These are phyloP conservation scores for Amanita brunnescens DNA, from an alignment of 768 basidiomycete species.

Conservation along the genomic window DNA sequence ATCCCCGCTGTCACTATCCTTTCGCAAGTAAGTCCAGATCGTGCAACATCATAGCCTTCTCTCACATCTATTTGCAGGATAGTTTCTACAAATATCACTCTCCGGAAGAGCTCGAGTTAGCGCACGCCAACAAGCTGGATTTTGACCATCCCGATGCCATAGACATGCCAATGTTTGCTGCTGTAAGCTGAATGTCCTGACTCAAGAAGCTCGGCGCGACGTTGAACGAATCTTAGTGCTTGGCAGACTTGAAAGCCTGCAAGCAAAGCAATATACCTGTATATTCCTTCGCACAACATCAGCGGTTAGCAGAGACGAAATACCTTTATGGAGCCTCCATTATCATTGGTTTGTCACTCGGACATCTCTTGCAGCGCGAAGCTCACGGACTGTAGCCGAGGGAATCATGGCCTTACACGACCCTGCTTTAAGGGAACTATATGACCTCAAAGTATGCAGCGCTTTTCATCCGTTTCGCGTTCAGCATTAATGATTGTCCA, in stretches of 20 bases:
- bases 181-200: slow-evolving; percentile 36
- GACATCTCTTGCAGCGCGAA: not conserved
- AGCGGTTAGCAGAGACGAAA: slow-evolving; percentile 67
- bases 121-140: slow-evolving; percentile 72
- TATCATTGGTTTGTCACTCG: slow-evolving; percentile 55
- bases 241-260: slow-evolving; percentile 79
- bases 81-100: slow-evolving; percentile 86
- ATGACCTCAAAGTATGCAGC: slow-evolving; percentile 78
- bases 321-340: slow-evolving; percentile 92
- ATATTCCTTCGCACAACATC: slow-evolving; percentile 90
- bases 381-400: slow-evolving; percentile 47
- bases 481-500: not conserved
- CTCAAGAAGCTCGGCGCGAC: not conserved
- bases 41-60: not conserved
- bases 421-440: slow-evolving; percentile 64
- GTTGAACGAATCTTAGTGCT: slow-evolving; percentile 43
- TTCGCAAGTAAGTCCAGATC: slow-evolving; percentile 55
- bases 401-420: slow-evolving; percentile 90
- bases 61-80: slow-evolving; percentile 42
- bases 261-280: slow-evolving; percentile 84
- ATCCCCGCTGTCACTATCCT: slow-evolving; percentile 87
- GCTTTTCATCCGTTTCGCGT: not conserved
- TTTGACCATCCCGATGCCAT: slow-evolving; percentile 92
- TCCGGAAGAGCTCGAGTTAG: slow-evolving; percentile 73
- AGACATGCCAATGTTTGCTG: slow-evolving; percentile 80